phyloP scores from a whole-genome alignment of 345 rosid genomes.

The Clarkia xantiana region DNA sequence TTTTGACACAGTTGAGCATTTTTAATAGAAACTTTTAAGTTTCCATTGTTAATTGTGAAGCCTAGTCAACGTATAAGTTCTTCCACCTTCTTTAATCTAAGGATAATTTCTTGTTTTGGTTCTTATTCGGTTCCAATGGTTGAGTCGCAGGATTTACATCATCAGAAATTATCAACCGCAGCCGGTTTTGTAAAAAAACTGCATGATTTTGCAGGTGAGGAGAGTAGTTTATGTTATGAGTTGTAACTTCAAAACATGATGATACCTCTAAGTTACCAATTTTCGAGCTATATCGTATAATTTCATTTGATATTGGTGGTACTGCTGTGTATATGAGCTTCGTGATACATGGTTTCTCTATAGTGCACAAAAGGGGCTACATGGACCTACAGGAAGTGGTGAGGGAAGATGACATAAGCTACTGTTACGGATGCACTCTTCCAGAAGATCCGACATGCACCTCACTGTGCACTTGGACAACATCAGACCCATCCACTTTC shows the following conservation, averaged over 20 bases:
- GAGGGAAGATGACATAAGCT: slow-evolving; percentile 40
- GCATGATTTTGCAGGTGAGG: slow-evolving; percentile 82
- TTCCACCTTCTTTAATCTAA: too few relatives aligned
- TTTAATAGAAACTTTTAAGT: too few relatives aligned
- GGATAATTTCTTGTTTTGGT: too few relatives aligned
- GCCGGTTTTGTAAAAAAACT: slow-evolving; percentile 69
- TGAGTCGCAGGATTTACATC: slow-evolving; percentile 46
- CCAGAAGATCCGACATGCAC: slow-evolving; percentile 51
- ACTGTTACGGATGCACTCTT: slow-evolving; percentile 75
- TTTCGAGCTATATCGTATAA: too few relatives aligned
- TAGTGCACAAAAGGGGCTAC: slow-evolving; percentile 91
- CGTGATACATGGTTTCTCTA: too few relatives aligned
- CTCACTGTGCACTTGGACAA: slow-evolving; percentile 65
- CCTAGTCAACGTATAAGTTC: too few relatives aligned
- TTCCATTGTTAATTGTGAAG: too few relatives aligned
- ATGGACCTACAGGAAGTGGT: slow-evolving; percentile 61
- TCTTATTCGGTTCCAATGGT: slow-evolving; percentile 4
- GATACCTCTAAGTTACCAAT: too few relatives aligned
- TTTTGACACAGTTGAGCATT: too few relatives aligned
- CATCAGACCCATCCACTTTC: slow-evolving; percentile 67
- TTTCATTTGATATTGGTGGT: too few relatives aligned
- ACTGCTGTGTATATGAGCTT: too few relatives aligned
- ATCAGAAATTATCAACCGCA: slow-evolving; percentile 54
- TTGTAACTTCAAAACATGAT: too few relatives aligned
- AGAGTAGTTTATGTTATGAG: neutral